Evolutionary conservation across 495 filamentous ascomycete genomes (phyloP), one percentile per base, ranked within the genome.

Genomic region (Aspergillus sparsus): DNA sequence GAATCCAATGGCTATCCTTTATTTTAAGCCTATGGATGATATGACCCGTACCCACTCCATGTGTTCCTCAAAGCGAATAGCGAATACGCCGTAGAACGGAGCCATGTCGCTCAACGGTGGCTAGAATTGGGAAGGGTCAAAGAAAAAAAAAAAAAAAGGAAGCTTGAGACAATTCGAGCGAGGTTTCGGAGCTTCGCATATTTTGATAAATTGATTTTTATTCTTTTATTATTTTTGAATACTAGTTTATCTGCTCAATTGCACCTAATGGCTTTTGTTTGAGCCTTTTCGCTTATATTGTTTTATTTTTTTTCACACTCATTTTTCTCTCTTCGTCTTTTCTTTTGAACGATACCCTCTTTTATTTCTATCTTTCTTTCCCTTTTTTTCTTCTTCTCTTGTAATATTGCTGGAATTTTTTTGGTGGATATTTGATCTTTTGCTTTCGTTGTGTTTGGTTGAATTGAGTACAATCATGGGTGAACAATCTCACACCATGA

Each of bases 71-170:
- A 15, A 16, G 5, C 27, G 44, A 47, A 47, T 47, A 16, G n/a
- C 27, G 44, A 47, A 47, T 47, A 7, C 7, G 44, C 44, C 44
- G 44, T 5, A 47, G 44, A 47, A 47, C 44, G 44, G 44, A 21
- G 44, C 44, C 18, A 18, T 47, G 16, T 47, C 16, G 10, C 44
- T 47, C 44, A 47, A 47, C 16, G 15, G 10, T 47, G 15, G 44
- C 15, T 21, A 7, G 39, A 12, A 42, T 15, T 42, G 44, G 15
- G 9, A 21, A 47, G 44, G 44, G 15, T 10, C 6, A 47, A 47
- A 47, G 9, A 18, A 18, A 47, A 21, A 7, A 18, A 47, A 47
- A 47, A 47, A 47, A 47, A 21, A 16, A n/a, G 13, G n/a, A 6
- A 15, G 44, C 10, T 47, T 9, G 27, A 47, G 18, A 47, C 10